Percentiles rank a stretch among this genome's conserved stretches.
These are phyloP conservation scores for Sporothrix curviconia DNA, from an alignment of 2,329 filamentous ascomycete genomes.

Conservation along the genomic window DNA sequence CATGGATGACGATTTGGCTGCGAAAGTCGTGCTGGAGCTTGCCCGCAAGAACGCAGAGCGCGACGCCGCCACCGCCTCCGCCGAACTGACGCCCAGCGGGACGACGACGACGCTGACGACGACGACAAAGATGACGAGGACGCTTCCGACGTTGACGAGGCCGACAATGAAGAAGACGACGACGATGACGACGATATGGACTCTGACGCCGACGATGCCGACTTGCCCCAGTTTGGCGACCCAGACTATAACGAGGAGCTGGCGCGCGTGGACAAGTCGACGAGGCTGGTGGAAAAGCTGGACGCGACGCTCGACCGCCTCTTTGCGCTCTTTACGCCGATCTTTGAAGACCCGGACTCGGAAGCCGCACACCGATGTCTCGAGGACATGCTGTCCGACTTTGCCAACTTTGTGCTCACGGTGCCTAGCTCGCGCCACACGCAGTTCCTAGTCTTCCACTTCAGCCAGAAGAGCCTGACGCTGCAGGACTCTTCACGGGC, in stretches of 20 bases:
- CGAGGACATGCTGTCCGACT: slow-evolving; percentile 75
- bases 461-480: slow-evolving; percentile 72
- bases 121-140: slow-evolving; percentile 22
- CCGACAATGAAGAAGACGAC: not conserved
- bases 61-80: not conserved
- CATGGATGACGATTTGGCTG: slow-evolving; percentile 78
- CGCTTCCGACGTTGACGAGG: not conserved
- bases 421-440: slow-evolving; percentile 89
- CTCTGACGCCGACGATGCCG: slow-evolving; percentile 51
- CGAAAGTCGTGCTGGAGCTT: slow-evolving; percentile 58
- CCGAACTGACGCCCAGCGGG: slow-evolving; percentile 1
- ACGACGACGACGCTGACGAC: slow-evolving; percentile 32
- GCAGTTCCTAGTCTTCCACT: slow-evolving; percentile 94
- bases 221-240: slow-evolving; percentile 63
- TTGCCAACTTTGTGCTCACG: slow-evolving; percentile 79
- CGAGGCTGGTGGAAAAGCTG: slow-evolving; percentile 81
- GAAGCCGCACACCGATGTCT: slow-evolving; percentile 66
- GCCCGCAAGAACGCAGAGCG: slow-evolving; percentile 18
- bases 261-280: slow-evolving; percentile 62
- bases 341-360: slow-evolving; percentile 62
- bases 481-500: slow-evolving; percentile 77
- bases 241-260: slow-evolving; percentile 57
- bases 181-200: slow-evolving; percentile 29
- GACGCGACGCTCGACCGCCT: slow-evolving; percentile 83
- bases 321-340: slow-evolving; percentile 72